These are phyloP conservation scores for Guyanaporus albipodus DNA, from an alignment of 768 basidiomycete species.

Conservation along the genomic window DNA sequence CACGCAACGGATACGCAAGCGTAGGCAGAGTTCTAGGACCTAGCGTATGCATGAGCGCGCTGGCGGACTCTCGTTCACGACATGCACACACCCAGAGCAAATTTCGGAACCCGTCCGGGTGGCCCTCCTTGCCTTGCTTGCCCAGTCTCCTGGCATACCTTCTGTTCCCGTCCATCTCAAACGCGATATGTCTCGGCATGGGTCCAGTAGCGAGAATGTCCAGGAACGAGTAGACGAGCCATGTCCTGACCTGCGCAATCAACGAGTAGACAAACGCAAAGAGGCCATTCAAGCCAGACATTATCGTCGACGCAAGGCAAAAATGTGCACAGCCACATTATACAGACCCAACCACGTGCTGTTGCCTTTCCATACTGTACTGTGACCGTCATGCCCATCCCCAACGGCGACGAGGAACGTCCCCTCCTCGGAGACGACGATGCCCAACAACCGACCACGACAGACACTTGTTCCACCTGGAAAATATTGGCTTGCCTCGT, in stretches of 20 bases:
- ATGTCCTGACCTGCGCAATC: conserved; percentile 18
- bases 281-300: not conserved
- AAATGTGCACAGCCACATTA: conserved; percentile 22
- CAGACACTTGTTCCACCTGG: not conserved
- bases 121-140: conserved; percentile 70
- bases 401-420: conserved; percentile 25
- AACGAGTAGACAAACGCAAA: conserved; percentile 8
- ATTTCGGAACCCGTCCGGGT: conserved; percentile 78
- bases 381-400: conserved; percentile 1
- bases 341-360: not conserved
- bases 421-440: conserved; percentile 21
- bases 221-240: conserved; percentile 46
- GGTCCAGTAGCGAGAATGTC: conserved; percentile 75
- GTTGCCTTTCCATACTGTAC: not conserved
- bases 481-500: conserved; percentile 14
- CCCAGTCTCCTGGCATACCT: conserved; percentile 75
- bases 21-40: conserved; percentile 83
- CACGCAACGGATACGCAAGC: conserved; percentile 76
- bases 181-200: conserved; percentile 84
- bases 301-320: not conserved
- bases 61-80: not conserved
- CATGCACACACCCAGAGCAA: conserved; percentile 64
- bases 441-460: not conserved
- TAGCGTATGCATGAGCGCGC: conserved; percentile 27
- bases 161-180: conserved; percentile 97